Percentiles rank a stretch among this genome's conserved stretches.
These are phyloP conservation scores for Mycosphaerelloides madeirae DNA, from an alignment of 2,329 filamentous ascomycete genomes.

Conservation along the genomic window DNA sequence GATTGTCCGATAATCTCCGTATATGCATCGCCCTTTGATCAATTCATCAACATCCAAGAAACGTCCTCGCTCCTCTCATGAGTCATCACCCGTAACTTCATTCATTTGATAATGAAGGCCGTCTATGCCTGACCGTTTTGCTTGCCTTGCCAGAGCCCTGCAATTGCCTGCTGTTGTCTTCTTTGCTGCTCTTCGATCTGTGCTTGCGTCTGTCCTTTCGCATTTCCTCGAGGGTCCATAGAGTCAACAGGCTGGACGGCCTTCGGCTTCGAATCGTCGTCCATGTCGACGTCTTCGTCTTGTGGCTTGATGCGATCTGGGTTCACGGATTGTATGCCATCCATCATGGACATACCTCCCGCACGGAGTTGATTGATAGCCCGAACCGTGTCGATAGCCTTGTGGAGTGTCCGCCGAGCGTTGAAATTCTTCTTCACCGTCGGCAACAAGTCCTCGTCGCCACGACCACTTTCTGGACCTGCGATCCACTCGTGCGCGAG, in stretches of 20 bases:
- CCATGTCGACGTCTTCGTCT: conserved; percentile 34
- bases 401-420: conserved; percentile 59
- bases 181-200: conserved; percentile 59
- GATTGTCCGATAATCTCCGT: too few species aligned
- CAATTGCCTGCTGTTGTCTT: conserved; percentile 54
- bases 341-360: conserved; percentile 56
- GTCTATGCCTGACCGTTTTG: conserved; percentile 12
- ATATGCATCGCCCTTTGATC: too few species aligned
- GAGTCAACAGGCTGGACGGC: conserved; percentile 25
- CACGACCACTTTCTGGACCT: conserved; percentile 47
- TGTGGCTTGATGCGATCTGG: conserved; percentile 37
- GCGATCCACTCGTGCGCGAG: conserved; percentile 62
- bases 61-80: too few species aligned
- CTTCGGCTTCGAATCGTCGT: conserved; percentile 33
- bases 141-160: conserved; percentile 49
- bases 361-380: conserved; percentile 64
- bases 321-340: conserved; percentile 55
- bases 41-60: too few species aligned
- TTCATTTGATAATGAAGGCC: conserved; percentile 1
- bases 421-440: conserved; percentile 69
- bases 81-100: conserved; percentile 1
- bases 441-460: conserved; percentile 54
- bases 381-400: conserved; percentile 63
- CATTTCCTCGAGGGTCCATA: conserved; percentile 56
- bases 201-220: conserved; percentile 57